Base-by-base conservation (phyloP, 306 rosid species). In the Castanopsis chinensis region DNA sequence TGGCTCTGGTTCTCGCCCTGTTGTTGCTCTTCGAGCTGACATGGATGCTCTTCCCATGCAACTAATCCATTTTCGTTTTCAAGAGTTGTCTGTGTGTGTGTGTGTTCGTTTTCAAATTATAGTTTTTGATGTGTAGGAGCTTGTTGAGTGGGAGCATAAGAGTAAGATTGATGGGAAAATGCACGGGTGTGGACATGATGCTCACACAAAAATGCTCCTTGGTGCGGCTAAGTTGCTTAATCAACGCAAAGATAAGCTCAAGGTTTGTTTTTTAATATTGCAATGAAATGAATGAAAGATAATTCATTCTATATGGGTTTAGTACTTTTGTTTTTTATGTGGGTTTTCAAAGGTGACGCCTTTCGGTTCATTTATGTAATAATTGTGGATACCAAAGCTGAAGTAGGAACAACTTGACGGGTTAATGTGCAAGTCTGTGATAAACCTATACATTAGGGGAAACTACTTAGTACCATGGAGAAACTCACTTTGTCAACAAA, bases 131-230 rank as follows among this genome's bases (percentile, higher is more conserved):
- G 75, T 71, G 63, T 28, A 88, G 91, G 91, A 88, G 75, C 68
- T 85, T 19, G 86, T 88, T 52, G 87, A 88, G 64, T 85, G 87
- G 89, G 87, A 88, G 32, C 73, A 74, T 79, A 85, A 83, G 81
- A 88, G 91, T 82, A 88, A 85, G 78, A 69, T 80, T 60, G 82
- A 85, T 19, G 91, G 89, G 20, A 88, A 85, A 67, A 88, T 85
- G 91, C 89, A 88, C 20, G 89, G 82, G 12, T 85, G 86, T 57
- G 91, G 91, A 6, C 91, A 88, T 56, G 91, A 85, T 75, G 52
- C 89, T 56, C 91, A 88, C 55, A 87, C 83, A 17, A 84, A 89
- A 32, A 88, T 88, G 91, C 82, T 88, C 28, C 75, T 88, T 53
- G 91, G 91, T 72, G 89, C 91, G 69, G 91, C 89, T 9, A 88